phyloP scores from a whole-genome alignment of 2,329 filamentous ascomycete species.

The Fusarium domesticum region DNA sequence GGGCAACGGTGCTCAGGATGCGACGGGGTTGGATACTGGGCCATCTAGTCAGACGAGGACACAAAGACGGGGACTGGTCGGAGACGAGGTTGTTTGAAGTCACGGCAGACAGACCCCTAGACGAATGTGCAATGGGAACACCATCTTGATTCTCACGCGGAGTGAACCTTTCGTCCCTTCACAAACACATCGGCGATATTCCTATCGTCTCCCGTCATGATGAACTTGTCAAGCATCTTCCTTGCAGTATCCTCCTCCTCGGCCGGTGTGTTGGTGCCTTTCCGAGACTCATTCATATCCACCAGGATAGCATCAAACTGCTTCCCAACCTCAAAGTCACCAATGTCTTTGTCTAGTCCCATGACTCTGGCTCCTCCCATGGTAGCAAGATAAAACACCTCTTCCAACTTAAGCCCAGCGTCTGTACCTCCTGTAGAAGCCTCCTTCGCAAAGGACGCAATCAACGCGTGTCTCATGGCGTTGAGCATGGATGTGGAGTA shows the following conservation, averaged over 20 bases:
- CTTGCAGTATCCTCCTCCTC: constrained; percentile 47
- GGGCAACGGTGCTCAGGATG: constrained; percentile 17
- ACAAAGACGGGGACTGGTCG: constrained; percentile 12
- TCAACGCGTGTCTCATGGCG: constrained; percentile 56
- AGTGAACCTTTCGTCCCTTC: constrained; percentile 34
- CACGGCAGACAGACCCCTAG: too few species aligned
- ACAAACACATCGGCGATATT: constrained; percentile 58
- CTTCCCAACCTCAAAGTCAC: constrained; percentile 57
- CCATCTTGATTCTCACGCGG: background rate
- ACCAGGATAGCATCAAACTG: constrained; percentile 59
- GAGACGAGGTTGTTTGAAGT: constrained; percentile 20
- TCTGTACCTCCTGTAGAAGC: constrained; percentile 40
- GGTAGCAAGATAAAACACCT: constrained; percentile 60
- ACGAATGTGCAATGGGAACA: too few species aligned
- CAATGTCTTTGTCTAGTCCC: constrained; percentile 50
- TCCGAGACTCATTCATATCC: constrained; percentile 33
- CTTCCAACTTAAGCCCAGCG: constrained; percentile 45
- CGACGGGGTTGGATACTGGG: constrained; percentile 15
- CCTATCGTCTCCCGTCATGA: constrained; percentile 64
- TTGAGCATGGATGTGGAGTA: constrained; percentile 59
- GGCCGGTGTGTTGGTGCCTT: constrained; percentile 50
- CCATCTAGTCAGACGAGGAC: constrained; percentile 5
- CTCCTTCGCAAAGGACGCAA: constrained; percentile 50
- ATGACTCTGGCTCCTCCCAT: constrained; percentile 59
- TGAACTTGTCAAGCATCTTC: constrained; percentile 58